Conservation (phyloP, 148 eudicot species). For the Diospyros kaki region DNA sequence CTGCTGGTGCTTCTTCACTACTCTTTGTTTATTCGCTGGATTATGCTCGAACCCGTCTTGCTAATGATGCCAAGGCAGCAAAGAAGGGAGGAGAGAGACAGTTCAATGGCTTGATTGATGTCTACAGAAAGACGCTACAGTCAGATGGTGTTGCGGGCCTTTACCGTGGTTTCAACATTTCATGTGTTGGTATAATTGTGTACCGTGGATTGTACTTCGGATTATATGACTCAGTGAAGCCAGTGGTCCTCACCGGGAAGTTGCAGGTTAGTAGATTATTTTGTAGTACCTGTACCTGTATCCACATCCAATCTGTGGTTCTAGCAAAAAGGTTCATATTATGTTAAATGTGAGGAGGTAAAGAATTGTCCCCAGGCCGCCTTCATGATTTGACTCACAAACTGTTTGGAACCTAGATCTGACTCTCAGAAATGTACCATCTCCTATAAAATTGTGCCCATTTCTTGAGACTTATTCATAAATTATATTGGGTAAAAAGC, state of each 20-base stretch:
- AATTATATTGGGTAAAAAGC: too few species aligned
- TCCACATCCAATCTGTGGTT: background rate
- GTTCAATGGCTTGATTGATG: constrained; percentile 64
- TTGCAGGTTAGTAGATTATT: constrained; percentile 43
- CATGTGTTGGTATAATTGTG: constrained; percentile 63
- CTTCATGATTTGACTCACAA: too few species aligned
- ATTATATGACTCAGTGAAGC: constrained; percentile 66
- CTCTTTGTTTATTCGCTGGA: constrained; percentile 62
- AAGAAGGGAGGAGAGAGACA: constrained; percentile 68
- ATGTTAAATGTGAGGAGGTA: background rate
- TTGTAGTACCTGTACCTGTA: too few species aligned
- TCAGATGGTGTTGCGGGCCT: constrained; percentile 69
- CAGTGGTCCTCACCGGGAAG: constrained; percentile 57
- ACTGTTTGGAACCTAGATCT: too few species aligned
- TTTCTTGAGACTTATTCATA: too few species aligned
- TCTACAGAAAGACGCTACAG: constrained; percentile 57
- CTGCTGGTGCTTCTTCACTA: constrained; percentile 65
- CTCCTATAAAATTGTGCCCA: too few species aligned
- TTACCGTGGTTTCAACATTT: constrained; percentile 78
- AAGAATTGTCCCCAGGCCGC: too few species aligned
- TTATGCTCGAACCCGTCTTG: constrained; percentile 64
- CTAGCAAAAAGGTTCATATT: background rate
- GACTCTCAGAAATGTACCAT: too few species aligned
- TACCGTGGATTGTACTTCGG: constrained; percentile 87
- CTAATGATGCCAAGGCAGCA: constrained; percentile 58